Evolutionary conservation across 2,329 filamentous ascomycete species (phyloP), one percentile per base, ranked within the genome.

Genomic region (Ambrosiella beaveri): DNA sequence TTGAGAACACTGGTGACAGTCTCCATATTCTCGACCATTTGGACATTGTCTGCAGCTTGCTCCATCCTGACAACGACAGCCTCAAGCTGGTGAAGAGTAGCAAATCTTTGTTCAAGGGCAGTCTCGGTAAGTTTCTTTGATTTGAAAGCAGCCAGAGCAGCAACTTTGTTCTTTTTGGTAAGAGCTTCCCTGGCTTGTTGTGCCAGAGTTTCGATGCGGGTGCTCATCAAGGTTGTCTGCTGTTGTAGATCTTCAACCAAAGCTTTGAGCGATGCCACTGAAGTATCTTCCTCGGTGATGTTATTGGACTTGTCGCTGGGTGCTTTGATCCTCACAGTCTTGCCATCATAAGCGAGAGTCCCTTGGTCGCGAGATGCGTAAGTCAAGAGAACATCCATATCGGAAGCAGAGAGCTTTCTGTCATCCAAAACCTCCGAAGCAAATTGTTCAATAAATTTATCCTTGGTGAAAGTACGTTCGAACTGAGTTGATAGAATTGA

Each of bases 11-110:
- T 77, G 0, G 85, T 80, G 62, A 87, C 88, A 13, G 82, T 78
- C 65, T 88, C 81, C 84, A 98, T 90, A 5, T 89, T 84, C 61
- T 79, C 78, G 7, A 97, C 81, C 12, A 96, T 78, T 64, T 88
- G 85, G 7, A 94, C 81, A 62, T 96, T 87, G 68, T 90, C 86
- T 0, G 82, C 78, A 0, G 93, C 93, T 68, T 91, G 83, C 67
- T 95, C 84, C 56, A 98, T 86, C 66, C 84, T 86, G n/a, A 76
- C 70, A 57, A 88, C 86, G 0, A 94, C 83, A 62, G 87, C 82
- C 69, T 97, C 89, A 1, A 98, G 77, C 69, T 95, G 89, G 47
- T 75, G 73, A 1, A 95, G 77, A 0, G 86, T 86, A 7, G 82
- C 81, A 37, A 84, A 80, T 11, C 90, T 82, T 62, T 82, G 80